Conservation (phyloP, 768 basidiomycete genomes). For the Suillus ampliporus region DNA sequence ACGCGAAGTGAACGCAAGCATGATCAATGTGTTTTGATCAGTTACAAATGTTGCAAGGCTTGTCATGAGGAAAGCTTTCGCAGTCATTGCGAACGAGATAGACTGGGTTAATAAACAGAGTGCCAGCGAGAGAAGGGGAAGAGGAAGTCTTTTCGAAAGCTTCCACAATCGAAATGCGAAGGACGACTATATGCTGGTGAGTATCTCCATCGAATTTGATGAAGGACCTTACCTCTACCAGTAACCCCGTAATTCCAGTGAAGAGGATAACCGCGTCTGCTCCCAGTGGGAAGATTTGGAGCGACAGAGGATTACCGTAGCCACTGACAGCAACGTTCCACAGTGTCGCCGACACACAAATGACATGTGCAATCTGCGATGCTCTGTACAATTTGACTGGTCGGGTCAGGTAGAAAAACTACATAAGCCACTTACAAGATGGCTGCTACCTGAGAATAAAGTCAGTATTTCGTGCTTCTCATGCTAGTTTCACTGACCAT, state of each 20-base stretch:
- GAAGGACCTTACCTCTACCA: not conserved
- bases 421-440: conserved; percentile 5
- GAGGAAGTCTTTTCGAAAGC: not conserved
- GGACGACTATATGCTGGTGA: not conserved
- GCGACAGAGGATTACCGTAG: not conserved
- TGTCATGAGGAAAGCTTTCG: not conserved
- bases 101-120: not conserved
- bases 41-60: not conserved
- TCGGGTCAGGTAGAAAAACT: not conserved
- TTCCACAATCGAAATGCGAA: conserved; percentile 5
- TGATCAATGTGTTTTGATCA: not conserved
- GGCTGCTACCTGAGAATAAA: conserved; percentile 6
- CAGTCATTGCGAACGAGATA: not conserved
- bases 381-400: not conserved
- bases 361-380: not conserved
- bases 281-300: conserved; percentile 1
- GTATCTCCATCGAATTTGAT: not conserved
- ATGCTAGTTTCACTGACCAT: conserved; percentile 22
- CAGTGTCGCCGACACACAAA: conserved; percentile 3
- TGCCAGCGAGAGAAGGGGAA: conserved; percentile 6
- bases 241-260: not conserved
- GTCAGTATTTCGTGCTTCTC: not conserved
- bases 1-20: not conserved
- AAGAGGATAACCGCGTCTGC: not conserved
- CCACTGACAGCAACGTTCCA: not conserved